These are phyloP conservation scores for Hymenoscyphus linearis DNA, from an alignment of 2,329 filamentous ascomycete genomes.

Conservation along the genomic window DNA sequence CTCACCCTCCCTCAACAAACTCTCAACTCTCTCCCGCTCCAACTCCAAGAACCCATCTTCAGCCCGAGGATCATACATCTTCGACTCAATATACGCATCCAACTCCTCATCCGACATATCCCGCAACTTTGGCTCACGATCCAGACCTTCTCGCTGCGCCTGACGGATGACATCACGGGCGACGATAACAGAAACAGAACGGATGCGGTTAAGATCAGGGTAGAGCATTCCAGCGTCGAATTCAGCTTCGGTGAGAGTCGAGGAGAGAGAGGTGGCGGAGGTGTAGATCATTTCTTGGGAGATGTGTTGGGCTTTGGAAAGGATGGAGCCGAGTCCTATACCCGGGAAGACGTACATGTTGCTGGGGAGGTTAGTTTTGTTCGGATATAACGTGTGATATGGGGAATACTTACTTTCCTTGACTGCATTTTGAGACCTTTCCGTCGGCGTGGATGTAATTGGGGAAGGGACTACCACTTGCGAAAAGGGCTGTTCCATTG, in stretches of 20 bases:
- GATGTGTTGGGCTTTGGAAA: slow-evolving; percentile 61
- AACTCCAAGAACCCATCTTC: slow-evolving; percentile 9
- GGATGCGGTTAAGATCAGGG: slow-evolving; percentile 68
- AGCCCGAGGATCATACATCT: slow-evolving; percentile 65
- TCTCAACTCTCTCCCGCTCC: slow-evolving; percentile 2
- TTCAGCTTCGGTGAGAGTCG: slow-evolving; percentile 59
- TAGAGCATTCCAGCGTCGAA: slow-evolving; percentile 57
- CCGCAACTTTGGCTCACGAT: slow-evolving; percentile 55
- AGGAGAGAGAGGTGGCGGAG: slow-evolving; percentile 67
- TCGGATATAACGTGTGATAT: background rate
- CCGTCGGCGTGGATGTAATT: slow-evolving; percentile 54
- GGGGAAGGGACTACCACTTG: slow-evolving; percentile 80
- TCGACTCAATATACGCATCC: slow-evolving; percentile 65
- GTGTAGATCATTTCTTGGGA: slow-evolving; percentile 59
- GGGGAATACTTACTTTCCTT: slow-evolving; percentile 37
- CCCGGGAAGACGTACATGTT: slow-evolving; percentile 83
- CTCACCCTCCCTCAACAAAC: background rate
- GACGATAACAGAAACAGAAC: slow-evolving; percentile 71
- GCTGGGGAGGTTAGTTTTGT: slow-evolving; percentile 50
- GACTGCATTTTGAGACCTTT: slow-evolving; percentile 41
- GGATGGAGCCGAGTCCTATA: slow-evolving; percentile 73
- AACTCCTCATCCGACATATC: slow-evolving; percentile 39
- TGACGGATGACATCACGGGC: slow-evolving; percentile 68
- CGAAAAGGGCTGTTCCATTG: slow-evolving; percentile 67
- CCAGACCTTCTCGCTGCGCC: slow-evolving; percentile 63